phyloP scores from a whole-genome alignment of 768 basidiomycete genomes.

The Calvatia gigantea region DNA sequence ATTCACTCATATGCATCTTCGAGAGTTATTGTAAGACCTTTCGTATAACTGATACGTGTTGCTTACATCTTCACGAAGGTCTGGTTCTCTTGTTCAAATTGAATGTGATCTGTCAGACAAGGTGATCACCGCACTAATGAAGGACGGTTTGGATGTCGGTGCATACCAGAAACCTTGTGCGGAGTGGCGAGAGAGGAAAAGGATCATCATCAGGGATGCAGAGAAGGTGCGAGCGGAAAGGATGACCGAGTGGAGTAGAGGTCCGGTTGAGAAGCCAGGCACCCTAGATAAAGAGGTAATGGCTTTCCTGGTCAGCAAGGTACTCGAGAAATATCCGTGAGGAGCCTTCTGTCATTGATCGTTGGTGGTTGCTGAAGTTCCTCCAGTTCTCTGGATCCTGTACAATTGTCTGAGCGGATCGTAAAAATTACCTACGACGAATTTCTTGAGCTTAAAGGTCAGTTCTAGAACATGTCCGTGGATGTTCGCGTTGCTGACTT shows the following conservation, averaged over 20 bases:
- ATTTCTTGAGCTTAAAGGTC: background rate
- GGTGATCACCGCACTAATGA: background rate
- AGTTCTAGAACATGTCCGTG: background rate
- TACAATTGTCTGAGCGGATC: background rate
- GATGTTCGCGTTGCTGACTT: no score
- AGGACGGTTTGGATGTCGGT: constrained; percentile 1
- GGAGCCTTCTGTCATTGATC: no score
- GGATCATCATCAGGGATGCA: background rate
- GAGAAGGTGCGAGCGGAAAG: background rate
- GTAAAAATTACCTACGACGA: background rate
- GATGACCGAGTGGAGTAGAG: background rate
- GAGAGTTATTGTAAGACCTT: constrained; percentile 1
- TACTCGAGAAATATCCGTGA: constrained; percentile 6
- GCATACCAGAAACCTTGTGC: background rate
- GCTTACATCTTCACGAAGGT: background rate
- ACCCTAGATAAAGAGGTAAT: background rate
- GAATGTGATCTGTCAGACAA: background rate
- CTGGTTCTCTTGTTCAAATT: background rate
- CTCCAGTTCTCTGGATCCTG: background rate
- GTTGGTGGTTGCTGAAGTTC: no score
- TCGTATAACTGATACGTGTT: background rate
- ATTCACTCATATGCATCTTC: background rate
- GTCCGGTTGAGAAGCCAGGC: background rate
- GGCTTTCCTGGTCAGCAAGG: background rate
- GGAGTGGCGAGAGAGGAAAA: constrained; percentile 1